Evolutionary conservation across 805 yeast genomes (phyloP).

Genomic region (Tetrapisispora namnaoensis): DNA sequence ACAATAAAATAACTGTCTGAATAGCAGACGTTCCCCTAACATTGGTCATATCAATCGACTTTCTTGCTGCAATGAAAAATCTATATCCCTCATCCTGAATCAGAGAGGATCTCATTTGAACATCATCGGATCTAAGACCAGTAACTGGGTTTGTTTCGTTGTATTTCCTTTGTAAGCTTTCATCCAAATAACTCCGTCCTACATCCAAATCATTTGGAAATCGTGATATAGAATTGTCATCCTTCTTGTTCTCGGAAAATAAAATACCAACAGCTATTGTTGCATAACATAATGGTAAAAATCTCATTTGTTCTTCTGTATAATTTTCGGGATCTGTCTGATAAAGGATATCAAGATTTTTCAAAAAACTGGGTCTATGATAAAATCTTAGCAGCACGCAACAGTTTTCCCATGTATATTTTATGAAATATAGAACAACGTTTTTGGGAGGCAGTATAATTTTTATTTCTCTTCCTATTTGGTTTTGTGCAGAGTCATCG

Average conservation of each 20-base stretch:
- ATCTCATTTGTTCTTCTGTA: conserved; percentile 67
- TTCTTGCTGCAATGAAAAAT: conserved; percentile 78
- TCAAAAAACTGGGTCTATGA: conserved; percentile 73
- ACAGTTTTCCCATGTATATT: conserved; percentile 77
- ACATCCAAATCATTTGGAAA: background rate
- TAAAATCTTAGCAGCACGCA: conserved; percentile 77
- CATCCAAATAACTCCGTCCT: background rate
- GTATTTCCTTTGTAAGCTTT: background rate
- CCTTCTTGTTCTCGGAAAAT: conserved; percentile 36
- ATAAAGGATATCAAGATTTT: conserved; percentile 65
- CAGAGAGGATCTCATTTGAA: conserved; percentile 13
- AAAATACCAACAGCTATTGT: conserved; percentile 81
- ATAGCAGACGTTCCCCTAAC: conserved; percentile 75
- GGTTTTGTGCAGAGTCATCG: conserved; percentile 14
- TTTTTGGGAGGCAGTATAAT: conserved; percentile 70
- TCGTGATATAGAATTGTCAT: conserved; percentile 3
- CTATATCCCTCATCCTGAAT: conserved; percentile 60
- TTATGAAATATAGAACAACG: conserved; percentile 61
- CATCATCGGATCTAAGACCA: background rate
- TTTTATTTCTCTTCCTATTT: conserved; percentile 42
- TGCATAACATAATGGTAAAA: conserved; percentile 73
- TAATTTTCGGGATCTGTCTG: conserved; percentile 69
- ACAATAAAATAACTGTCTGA: conserved; percentile 80
- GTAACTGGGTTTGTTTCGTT: background rate
- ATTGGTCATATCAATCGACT: conserved; percentile 76